Evolutionary conservation across 1,284 basidiomycete genomes (phyloP).

Genomic region (Trichosporon sp.): DNA sequence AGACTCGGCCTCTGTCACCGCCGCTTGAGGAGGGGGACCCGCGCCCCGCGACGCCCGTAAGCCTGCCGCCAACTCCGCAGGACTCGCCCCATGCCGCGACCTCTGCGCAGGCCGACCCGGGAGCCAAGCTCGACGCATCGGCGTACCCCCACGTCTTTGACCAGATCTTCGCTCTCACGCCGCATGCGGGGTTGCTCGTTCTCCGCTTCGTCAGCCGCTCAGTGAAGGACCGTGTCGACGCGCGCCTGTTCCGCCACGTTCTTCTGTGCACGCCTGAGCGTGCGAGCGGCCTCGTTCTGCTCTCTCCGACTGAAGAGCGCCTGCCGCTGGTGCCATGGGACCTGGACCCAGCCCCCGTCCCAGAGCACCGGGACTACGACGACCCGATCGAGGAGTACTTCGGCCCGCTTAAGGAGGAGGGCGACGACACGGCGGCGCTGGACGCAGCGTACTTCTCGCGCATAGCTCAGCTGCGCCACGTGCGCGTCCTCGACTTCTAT

Average conservation of each 20-base stretch:
- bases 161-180: neutral
- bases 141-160: slow-evolving; percentile 23
- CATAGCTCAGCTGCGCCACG: slow-evolving; percentile 8
- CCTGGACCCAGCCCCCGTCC: neutral
- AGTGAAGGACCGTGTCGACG: neutral
- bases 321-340: neutral
- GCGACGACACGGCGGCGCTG: slow-evolving; percentile 1
- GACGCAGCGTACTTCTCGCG: slow-evolving; percentile 2
- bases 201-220: neutral
- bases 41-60: neutral
- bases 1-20: neutral
- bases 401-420: neutral
- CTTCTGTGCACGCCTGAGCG: slow-evolving; percentile 11
- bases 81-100: neutral
- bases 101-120: neutral
- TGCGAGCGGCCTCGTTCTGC: slow-evolving; percentile 2
- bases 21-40: neutral
- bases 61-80: neutral
- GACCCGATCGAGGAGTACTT: slow-evolving; percentile 10
- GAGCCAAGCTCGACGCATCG: neutral
- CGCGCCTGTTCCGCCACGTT: slow-evolving; percentile 7
- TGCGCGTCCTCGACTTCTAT: slow-evolving; percentile 13
- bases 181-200: neutral
- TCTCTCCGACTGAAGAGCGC: neutral
- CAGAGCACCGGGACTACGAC: neutral